Evolutionary conservation across 352 stramenopile species (phyloP), one percentile per base, ranked within the genome.

Genomic region (Ophiocytium majus): DNA sequence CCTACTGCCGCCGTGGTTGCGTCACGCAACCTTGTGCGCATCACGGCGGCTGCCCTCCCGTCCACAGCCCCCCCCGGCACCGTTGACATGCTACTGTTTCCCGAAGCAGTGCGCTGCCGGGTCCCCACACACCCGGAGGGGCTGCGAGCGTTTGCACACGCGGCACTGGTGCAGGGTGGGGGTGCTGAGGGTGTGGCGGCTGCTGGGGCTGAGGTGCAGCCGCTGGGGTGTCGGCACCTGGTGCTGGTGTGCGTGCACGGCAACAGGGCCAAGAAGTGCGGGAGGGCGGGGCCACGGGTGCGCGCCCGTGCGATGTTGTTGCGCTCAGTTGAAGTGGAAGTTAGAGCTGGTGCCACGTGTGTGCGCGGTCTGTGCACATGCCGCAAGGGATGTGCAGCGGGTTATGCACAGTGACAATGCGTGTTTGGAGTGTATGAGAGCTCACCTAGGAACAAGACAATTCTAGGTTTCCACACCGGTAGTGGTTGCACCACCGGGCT

Each of bases 161-260:
- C 14, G 14, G 43, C 43, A 14, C 43, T 57, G 43, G 43, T 14
- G 43, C 43, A 5, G 43, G 5, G 5, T 14, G 14, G 43, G 14
- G 43, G 43, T 57, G 5, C 5, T 57, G 43, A 57, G 43, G 43
- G 5, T 5, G 43, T 14, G 43, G 43, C 43, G 43, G 43, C 43
- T 14, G 43, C 43, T 14, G 43, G 5, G 43, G 43, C 43, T 5
- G 5, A 14, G 43, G 64, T 17, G 64, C 64, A 17, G 49, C 80
- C 84, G 35, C 36, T 85, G 35, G 36, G 79, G 0, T 88, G 79
- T 34, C 31, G 63, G 50, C 71, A 88, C 63, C 79, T 88, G 81
- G 84, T 88, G 71, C 80, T 88, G 66, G 84, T 88, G 84, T 88
- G 84, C 81, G 83, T 75, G n/a, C 84, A 88, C 74, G 78, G 63